Base-by-base conservation (phyloP, 805 yeast genomes). In the Metschnikowia colocasiae region DNA sequence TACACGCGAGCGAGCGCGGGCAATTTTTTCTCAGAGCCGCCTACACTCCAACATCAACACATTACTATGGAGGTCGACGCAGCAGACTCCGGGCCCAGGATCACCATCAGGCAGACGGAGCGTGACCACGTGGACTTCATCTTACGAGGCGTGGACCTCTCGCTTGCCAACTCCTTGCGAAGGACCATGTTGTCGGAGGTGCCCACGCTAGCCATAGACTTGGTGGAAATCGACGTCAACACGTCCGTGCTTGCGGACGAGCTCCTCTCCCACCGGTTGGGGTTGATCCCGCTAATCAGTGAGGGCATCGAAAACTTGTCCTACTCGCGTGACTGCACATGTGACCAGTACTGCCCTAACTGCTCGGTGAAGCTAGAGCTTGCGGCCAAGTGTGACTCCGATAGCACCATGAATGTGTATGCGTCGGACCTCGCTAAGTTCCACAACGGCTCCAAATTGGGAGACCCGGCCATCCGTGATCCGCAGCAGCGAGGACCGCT, bases 161-260 rank as follows among this genome's bases (percentile, higher is more conserved):
- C 97, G 56, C 72, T 92, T 60, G 98, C 98, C 16, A 94, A 94
- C 75, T 87, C 98, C 13, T 57, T 94, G 32, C 79, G 99, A 58
- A 78, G 99, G 64, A 82, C 86, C 34, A 91, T 94, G 88, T 74
- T 94, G 51, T 91, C 97, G 1, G 99, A 94, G 67, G 94, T 94
- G 48, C 99, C 99, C 29, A 94, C 99, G 0, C 71, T 94, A 55
- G 97, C 99, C 45, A 90, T 94, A 49, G 99, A 94, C 62, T 79
- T 92, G 52, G 99, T 94, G 40, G 98, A 94, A 63, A 86, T 94
- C 53, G 95, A 89, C 61, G 82, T 80, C 41, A 94, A 94, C 70
- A 89, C 98, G 1, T 83, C 96, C 10, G 99, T 94, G 18, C 73
- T 94, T 51, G 98, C 99, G 2, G 99, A 94, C 67, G 99, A 94